Evolutionary conservation across 768 basidiomycete genomes (phyloP).

Genomic region (Guyanaporus albipodus): DNA sequence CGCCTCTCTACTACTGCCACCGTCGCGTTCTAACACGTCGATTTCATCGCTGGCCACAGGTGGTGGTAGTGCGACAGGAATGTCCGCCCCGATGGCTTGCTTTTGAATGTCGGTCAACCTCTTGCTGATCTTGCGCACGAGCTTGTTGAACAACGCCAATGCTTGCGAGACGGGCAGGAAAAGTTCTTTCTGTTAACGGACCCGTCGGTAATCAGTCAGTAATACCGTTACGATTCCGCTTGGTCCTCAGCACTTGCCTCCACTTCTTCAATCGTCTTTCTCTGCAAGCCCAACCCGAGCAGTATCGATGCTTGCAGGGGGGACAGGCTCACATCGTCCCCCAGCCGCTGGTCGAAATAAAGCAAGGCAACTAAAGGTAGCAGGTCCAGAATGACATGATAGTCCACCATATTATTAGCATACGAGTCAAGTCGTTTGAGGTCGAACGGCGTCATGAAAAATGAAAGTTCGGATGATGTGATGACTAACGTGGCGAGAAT

Average conservation of each 20-base stretch:
- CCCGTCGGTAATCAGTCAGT: conserved; percentile 1
- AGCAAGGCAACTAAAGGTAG: conserved; percentile 77
- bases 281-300: conserved; percentile 83
- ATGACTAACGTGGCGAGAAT: conserved; percentile 13
- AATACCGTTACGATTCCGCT: not conserved
- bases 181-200: conserved; percentile 58
- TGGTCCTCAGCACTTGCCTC: conserved; percentile 52
- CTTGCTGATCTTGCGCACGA: conserved; percentile 80
- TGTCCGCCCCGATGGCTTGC: conserved; percentile 62
- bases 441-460: conserved; percentile 85
- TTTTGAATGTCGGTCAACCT: conserved; percentile 75
- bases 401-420: conserved; percentile 93
- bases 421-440: conserved; percentile 95
- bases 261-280: conserved; percentile 84
- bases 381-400: conserved; percentile 92
- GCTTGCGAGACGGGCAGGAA: conserved; percentile 81
- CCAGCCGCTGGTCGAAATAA: conserved; percentile 76
- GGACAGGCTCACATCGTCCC: conserved; percentile 63
- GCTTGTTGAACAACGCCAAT: conserved; percentile 88
- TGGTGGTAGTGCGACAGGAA: conserved; percentile 42
- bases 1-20: conserved; percentile 2
- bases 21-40: no score
- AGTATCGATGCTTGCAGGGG: conserved; percentile 91
- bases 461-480: conserved; percentile 45
- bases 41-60: conserved; percentile 12